Percentiles rank a stretch among this genome's conserved stretches.
Conservation (phyloP, 768 basidiomycete species). For the Phlebiopsis gigantea region DNA sequence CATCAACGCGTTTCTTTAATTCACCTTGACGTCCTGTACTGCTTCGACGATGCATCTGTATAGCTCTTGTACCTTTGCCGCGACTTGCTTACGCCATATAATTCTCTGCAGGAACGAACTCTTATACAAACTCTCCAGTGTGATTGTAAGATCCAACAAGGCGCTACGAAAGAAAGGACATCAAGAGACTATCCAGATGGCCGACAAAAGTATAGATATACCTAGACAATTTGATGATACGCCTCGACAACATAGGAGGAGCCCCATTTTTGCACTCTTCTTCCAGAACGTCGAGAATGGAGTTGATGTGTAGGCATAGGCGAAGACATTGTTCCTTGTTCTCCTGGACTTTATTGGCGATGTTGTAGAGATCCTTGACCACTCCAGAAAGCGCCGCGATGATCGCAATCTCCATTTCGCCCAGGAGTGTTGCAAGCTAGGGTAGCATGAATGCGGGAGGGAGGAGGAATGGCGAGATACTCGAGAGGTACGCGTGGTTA, state of each 20-base stretch:
- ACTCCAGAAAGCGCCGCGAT: not conserved
- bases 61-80: not conserved
- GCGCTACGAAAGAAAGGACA: not conserved
- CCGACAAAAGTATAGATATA: no score
- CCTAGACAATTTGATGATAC: slow-evolving; percentile 1
- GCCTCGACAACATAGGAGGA: not conserved
- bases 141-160: not conserved
- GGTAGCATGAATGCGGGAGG: no score
- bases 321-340: slow-evolving; percentile 5
- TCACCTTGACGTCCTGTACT: slow-evolving; percentile 2
- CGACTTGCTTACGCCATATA: not conserved
- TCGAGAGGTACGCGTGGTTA: no score
- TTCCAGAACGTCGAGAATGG: not conserved
- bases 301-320: not conserved
- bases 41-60: slow-evolving; percentile 1
- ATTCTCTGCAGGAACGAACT: slow-evolving; percentile 3
- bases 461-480: no score
- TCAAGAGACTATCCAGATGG: no score
- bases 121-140: not conserved
- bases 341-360: slow-evolving; percentile 1
- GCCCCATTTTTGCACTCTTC: not conserved
- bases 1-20: no score
- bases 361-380: not conserved
- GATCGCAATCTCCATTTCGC: not conserved
- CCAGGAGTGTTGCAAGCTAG: no score